Evolutionary conservation across 2,329 filamentous ascomycete genomes (phyloP), one percentile per base, ranked within the genome.

Genomic region (Penicillium concentricum): DNA sequence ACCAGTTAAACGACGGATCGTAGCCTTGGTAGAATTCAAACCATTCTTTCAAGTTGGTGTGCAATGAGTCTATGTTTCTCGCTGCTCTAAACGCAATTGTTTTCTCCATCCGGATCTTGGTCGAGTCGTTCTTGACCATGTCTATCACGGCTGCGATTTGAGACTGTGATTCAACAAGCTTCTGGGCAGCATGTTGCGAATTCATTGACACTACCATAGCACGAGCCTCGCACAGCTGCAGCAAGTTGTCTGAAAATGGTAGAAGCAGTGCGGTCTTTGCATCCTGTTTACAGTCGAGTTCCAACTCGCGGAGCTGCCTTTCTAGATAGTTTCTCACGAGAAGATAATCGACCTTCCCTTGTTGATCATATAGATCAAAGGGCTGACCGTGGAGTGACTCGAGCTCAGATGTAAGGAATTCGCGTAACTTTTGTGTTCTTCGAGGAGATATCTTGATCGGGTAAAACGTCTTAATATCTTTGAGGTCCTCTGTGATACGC

Each of bases 211-310:
- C n/a, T 20, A 32, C 42, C 26, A 15, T 45, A 3, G n/a, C 12
- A 32, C 43, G 43, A 20, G 43, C 26, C 24, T 45, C 43, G 30
- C 26, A 45, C 26, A 32, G 43, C 43, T 32, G n/a, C 7, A 45
- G 7, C 26, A 32, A 26, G 12, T 18, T 45, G 26, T 20, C 43
- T 20, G 43, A 45, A 30, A 45, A 45, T 5, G 43, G 43, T 32
- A 45, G n/a, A 32, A 45, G 43, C 4, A 10, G 12, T 45, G 43
- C 41, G 3, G 41, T 28, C 16, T 28, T 59, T 44, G 58, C 18
- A 38, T 62, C 51, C 35, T 59, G 56, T 20, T 53, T 50, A 8
- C 57, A 64, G 20, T 81, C 76, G 0, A 80, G 72, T 6, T 76
- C 65, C 5, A 83, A 28, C 24, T 44, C 41, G 5, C 41, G 41